Conservation (phyloP, 768 basidiomycete genomes). For the Psilocybe azurescens region DNA sequence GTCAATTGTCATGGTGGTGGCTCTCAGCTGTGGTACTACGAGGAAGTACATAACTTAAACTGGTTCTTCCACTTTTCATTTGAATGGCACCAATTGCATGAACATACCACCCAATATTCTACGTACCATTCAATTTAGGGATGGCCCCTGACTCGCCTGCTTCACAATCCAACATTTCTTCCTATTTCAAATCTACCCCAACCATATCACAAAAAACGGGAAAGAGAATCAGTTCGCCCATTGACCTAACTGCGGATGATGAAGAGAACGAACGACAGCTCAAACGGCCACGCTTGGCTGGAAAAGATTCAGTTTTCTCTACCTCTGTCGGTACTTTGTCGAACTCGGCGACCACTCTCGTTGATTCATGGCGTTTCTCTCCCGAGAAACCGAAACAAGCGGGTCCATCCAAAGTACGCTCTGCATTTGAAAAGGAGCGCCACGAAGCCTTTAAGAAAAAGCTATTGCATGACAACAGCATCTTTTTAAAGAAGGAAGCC, state of each 20-base stretch:
- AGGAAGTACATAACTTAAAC: not conserved
- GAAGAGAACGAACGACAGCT: conserved; percentile 30
- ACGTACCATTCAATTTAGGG: not conserved
- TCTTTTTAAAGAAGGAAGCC: conserved; percentile 32
- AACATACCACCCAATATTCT: not conserved
- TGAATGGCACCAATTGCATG: not conserved
- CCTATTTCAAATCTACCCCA: conserved; percentile 39
- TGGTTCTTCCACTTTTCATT: not conserved
- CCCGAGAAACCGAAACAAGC: conserved; percentile 33
- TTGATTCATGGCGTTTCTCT: conserved; percentile 53
- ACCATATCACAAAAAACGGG: conserved; percentile 22
- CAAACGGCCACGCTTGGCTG: conserved; percentile 34
- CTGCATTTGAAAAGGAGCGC: conserved; percentile 30
- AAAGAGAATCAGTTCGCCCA: conserved; percentile 41
- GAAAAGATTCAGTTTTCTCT: conserved; percentile 8
- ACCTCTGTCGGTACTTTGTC: conserved; percentile 1
- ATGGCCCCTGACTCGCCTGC: conserved; percentile 21
- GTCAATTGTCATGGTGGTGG: not conserved
- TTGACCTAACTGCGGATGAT: conserved; percentile 61
- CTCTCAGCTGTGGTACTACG: not conserved
- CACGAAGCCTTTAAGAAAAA: conserved; percentile 54
- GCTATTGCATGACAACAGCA: conserved; percentile 52
- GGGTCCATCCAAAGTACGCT: conserved; percentile 24
- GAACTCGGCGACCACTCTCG: conserved; percentile 23
- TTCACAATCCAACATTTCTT: conserved; percentile 44